A percentile compares a stretch with the other conserved stretches of the same genome.
phyloP scores from a whole-genome alignment of 108 stramenopile species.

The Skeletonema grethae region DNA sequence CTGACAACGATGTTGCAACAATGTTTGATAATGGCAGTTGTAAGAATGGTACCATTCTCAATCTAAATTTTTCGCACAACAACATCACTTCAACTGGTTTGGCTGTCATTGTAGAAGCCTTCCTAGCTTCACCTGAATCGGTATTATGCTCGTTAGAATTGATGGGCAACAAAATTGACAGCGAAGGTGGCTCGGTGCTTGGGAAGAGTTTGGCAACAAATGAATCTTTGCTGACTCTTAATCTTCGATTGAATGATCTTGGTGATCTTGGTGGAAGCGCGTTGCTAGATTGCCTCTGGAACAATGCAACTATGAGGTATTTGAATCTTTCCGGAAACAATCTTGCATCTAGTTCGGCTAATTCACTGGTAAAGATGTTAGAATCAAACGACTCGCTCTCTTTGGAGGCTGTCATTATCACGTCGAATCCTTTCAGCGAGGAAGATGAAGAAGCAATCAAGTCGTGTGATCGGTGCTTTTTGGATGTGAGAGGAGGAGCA shows the following conservation, averaged over 20 bases:
- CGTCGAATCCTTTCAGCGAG: slow-evolving; percentile 8
- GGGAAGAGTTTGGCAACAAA: slow-evolving; percentile 9
- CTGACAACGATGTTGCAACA: neutral
- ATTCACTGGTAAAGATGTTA: neutral
- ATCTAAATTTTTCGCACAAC: slow-evolving; percentile 20
- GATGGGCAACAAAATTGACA: slow-evolving; percentile 23
- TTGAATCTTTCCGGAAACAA: slow-evolving; percentile 5
- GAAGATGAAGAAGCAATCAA: slow-evolving; percentile 11
- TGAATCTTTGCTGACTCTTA: slow-evolving; percentile 17
- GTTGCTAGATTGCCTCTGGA: neutral
- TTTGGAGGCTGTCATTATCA: slow-evolving; percentile 14
- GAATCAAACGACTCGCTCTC: neutral
- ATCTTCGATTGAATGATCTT: slow-evolving; percentile 9
- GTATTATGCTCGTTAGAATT: slow-evolving; percentile 7
- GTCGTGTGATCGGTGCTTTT: neutral
- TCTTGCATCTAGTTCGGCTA: neutral
- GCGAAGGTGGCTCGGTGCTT: slow-evolving; percentile 6
- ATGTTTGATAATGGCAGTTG: neutral
- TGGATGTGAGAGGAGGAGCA: neutral
- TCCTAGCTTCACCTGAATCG: neutral
- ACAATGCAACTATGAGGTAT: slow-evolving; percentile 10
- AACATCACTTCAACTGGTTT: slow-evolving; percentile 9
- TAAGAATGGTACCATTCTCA: neutral
- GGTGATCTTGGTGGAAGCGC: slow-evolving; percentile 21
- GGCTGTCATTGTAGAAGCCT: neutral